Base-by-base conservation (phyloP, 1,139 yeast genomes). In the Kodamaea derodonti region DNA sequence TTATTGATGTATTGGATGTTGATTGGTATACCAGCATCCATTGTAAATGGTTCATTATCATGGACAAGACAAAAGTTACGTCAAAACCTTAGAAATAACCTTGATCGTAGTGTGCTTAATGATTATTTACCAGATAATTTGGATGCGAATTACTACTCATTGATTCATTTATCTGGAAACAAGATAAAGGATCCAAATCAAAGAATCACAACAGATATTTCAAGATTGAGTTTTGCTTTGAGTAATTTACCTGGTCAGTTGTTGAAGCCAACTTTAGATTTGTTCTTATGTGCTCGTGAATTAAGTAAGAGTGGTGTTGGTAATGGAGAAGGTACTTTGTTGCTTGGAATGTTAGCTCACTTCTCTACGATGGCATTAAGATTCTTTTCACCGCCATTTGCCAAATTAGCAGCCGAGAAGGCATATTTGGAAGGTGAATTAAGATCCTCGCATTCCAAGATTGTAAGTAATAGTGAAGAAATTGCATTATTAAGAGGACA, bases 351-450 rank as follows among this genome's bases (percentile, higher is more conserved):
- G 37, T 68, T 90, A 41, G 88, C 95, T 4, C 94, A 87, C 53
- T 62, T 84, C 25, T 85, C 95, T 13, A 87, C 95, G 3, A 70
- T 80, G 31, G 65, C 84, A 30, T 65, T 90, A 46, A 72, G 84
- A 45, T 66, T 84, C 37, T 77, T 88, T 48, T 85, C 95, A 10
- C 97, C 97, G 7, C 95, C 95, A 32, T 90, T 90, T 54, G 94
- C 95, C 18, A 83, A 75, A 52, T 68, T 86, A 36, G 87, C 95
- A 1, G 72, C 87, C 34, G 80, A 80, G 42, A 80, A 82, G 52
- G 92, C 95, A 11, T 75, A 79, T 33, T 65, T 87, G 35, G 97
- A 90, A 58, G 95, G 96, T 40, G 83, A 84, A 51, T 82, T 87
- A 46, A 78, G 95, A 47, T 75, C 84, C 16, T 74, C 84, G 23